Percentiles rank a stretch among this genome's conserved stretches.
Evolutionary conservation across 75 land plant species (phyloP).

Genomic region (Pinus taeda): DNA sequence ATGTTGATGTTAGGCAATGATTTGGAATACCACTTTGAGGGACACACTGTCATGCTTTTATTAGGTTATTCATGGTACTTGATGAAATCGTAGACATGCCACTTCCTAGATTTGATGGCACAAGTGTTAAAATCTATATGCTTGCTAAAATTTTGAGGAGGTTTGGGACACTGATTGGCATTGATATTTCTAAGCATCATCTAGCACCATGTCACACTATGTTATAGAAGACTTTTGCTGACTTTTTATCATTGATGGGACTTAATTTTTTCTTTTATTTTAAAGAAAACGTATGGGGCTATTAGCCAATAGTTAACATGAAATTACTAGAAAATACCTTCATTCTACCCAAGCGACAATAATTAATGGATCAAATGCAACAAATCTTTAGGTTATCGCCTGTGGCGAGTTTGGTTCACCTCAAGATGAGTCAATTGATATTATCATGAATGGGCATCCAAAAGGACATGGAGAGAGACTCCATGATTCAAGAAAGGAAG

Average conservation of each 20-base stretch:
- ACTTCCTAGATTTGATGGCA: too few species aligned
- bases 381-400: background rate
- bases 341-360: background rate
- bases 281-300: conserved; percentile 11
- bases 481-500: conserved; percentile 33
- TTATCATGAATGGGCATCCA: conserved; percentile 72
- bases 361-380: background rate
- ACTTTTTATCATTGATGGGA: conserved; percentile 94
- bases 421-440: conserved; percentile 17
- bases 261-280: conserved; percentile 71
- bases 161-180: conserved; percentile 87
- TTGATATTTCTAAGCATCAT: conserved; percentile 83
- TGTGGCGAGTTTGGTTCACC: background rate
- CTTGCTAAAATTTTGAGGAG: conserved; percentile 63
- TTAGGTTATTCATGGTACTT: too few species aligned
- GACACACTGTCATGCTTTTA: too few species aligned
- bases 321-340: background rate
- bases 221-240: conserved; percentile 73
- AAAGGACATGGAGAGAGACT: conserved; percentile 67
- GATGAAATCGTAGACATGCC: too few species aligned
- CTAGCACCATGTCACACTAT: conserved; percentile 91
- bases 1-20: too few species aligned
- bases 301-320: background rate
- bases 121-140: conserved; percentile 97
- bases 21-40: too few species aligned